Conservation (phyloP, 768 basidiomycete species). For the Clitopilus hobsonii region DNA sequence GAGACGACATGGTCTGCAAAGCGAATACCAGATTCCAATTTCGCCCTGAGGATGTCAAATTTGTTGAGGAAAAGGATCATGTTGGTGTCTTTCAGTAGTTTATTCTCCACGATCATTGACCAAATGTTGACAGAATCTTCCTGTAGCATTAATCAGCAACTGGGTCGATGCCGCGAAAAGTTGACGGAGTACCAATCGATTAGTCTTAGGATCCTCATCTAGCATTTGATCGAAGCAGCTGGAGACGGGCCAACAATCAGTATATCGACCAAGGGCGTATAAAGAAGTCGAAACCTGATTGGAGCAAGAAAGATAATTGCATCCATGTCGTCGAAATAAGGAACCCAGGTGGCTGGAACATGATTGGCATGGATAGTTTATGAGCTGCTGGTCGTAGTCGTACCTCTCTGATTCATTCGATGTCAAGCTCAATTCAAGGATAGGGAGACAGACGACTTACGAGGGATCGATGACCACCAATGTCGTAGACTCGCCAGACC, state of each 20-base stretch:
- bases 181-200: conserved; percentile 27
- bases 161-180: background rate
- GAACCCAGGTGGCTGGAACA: conserved; percentile 45
- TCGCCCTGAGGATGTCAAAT: conserved; percentile 66
- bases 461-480: conserved; percentile 64
- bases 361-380: background rate
- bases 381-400: too few relatives aligned
- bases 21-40: conserved; percentile 60
- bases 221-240: conserved; percentile 68
- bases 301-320: conserved; percentile 71
- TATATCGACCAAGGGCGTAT: too few relatives aligned
- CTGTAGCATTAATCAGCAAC: conserved; percentile 25
- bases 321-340: conserved; percentile 69
- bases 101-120: conserved; percentile 69
- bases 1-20: conserved; percentile 68
- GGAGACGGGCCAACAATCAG: background rate
- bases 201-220: conserved; percentile 58
- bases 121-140: conserved; percentile 76
- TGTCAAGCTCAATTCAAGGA: background rate
- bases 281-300: conserved; percentile 36
- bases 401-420: conserved; percentile 14
- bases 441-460: conserved; percentile 31
- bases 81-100: conserved; percentile 64
- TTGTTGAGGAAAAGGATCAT: conserved; percentile 82
- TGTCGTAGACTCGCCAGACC: conserved; percentile 46